Evolutionary conservation across 176 grass and related monocot species (phyloP), one percentile per base, ranked within the genome.

Genomic region (Elymus sibiricus): DNA sequence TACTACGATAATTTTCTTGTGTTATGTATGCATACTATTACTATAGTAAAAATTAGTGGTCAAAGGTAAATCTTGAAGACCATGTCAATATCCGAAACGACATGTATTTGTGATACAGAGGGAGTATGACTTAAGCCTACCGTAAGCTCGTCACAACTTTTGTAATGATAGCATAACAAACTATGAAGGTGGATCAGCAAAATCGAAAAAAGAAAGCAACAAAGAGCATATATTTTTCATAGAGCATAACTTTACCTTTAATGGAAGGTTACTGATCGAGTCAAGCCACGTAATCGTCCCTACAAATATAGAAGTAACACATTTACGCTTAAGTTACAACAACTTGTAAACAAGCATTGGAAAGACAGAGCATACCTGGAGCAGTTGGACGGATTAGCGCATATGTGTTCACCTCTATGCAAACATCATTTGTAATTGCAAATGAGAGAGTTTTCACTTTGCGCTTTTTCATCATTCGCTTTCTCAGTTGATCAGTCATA

Each of bases 361-460:
- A 70, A 22, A 90, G 17, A 72, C 66, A 88, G 62, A 55, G 44
- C 69, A 86, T 91, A 88, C 96, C 93, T 91, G 96, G 90, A 76
- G 79, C 59, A 71, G 96, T 98, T 86, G 90, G 90, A 74, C 90
- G 91, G 77, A 89, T 86, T 86, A 98, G 75, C 27, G 91, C 93
- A 89, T 92, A 95, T 79, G 96, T 91, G 79, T 98, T 95, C 29
- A 98, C 96, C 88, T 98, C 89, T 72, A 98, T 98, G 71, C 80
- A 95, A 80, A 98, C 74, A 85, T 84, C 90, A 92, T 88, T 92
- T 63, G 90, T 87, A 77, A 98, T 92, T 78, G 86, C 88, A 92
- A 98, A 95, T 76, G 83, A 55, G 83, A 98, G 90, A 80, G 96
- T 98, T 85, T 88, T 98, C 56, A 98, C 88, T 90, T 89, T 98